Conservation (phyloP, 805 yeast species). For the Barnettozyma siamensis region DNA sequence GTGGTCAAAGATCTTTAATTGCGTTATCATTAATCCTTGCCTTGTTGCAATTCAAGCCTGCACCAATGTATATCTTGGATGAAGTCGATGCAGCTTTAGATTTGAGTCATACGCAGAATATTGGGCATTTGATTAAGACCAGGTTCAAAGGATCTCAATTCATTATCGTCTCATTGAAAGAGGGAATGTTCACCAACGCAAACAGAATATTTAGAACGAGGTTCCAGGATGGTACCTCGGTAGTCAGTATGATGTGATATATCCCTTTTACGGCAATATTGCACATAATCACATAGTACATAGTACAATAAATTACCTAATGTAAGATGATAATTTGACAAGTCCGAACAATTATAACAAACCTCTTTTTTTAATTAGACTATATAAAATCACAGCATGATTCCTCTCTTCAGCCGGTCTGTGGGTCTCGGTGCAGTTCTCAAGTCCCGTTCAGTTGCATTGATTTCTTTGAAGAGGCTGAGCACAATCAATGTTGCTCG, state of each 20-base stretch:
- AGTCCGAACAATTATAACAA: too few relatives aligned
- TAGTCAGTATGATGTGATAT: constrained; percentile 62
- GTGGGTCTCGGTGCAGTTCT: neutral
- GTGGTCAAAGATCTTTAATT: constrained; percentile 93
- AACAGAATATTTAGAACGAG: constrained; percentile 89
- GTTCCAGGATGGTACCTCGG: constrained; percentile 95
- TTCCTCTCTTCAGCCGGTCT: neutral
- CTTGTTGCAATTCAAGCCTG: constrained; percentile 89
- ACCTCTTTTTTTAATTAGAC: neutral
- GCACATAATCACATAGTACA: too few relatives aligned
- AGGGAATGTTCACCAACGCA: constrained; percentile 97
- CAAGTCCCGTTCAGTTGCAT: neutral
- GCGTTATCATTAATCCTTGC: constrained; percentile 93
- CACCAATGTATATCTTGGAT: constrained; percentile 96
- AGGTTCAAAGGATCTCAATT: constrained; percentile 94
- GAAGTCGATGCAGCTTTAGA: constrained; percentile 99
- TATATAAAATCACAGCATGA: neutral
- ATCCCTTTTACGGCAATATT: too few relatives aligned
- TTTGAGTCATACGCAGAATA: constrained; percentile 93
- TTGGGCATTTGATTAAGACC: constrained; percentile 93
- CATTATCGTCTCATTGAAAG: constrained; percentile 93
- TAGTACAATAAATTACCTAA: neutral
- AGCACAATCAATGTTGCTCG: too few relatives aligned
- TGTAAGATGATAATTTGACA: too few relatives aligned
- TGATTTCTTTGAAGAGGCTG: neutral